Evolutionary conservation across 2,329 filamentous ascomycete species (phyloP), one percentile per base, ranked within the genome.

Genomic region (Bipolaris zeicola): DNA sequence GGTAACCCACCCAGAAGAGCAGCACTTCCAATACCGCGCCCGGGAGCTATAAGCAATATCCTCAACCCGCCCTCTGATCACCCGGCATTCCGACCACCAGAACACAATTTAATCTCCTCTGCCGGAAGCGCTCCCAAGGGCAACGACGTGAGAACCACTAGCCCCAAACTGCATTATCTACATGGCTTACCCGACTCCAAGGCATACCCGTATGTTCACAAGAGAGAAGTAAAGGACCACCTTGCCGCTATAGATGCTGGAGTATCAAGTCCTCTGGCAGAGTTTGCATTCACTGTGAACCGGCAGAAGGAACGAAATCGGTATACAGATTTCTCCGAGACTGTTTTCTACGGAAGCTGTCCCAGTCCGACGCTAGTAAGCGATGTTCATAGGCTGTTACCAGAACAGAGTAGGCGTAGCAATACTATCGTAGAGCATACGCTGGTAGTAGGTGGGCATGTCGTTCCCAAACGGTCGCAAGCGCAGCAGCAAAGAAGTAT

Each of bases 91-190:
- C 37, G 26, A 1, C 37, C 39, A 11, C 2, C 6, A 18, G 34
- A 3, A 20, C 38, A 18, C 8, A 11, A 7, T n/a, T 31, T 18
- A 20, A 8, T 8, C 8, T 22, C 33, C 3, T 6, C 3, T 14
- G 22, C 20, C 16, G 16, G 20, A 41, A 37, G 28, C 13, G 38
- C 24, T 52, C 38, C 24, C 8, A 28, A 26, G 26, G 26, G 26
- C 26, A 8, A 36, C 24, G 11, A 6, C 2, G 45, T 41, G 20
- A 57, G 54, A 43, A 52, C 61, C 18, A 47, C 37, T 3, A 63
- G 54, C 18, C 69, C 66, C 6, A 67, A 61, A 45, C 38, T 73
- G 5, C 66, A 73, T 45, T 55, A 65, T 33, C 28, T 70, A 8
- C 61, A 58, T 47, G 56, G 56, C 28, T 50, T 69, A 31, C 57